phyloP scores from a whole-genome alignment of 176 grass and related monocot species.

The Musa troglodytarum region DNA sequence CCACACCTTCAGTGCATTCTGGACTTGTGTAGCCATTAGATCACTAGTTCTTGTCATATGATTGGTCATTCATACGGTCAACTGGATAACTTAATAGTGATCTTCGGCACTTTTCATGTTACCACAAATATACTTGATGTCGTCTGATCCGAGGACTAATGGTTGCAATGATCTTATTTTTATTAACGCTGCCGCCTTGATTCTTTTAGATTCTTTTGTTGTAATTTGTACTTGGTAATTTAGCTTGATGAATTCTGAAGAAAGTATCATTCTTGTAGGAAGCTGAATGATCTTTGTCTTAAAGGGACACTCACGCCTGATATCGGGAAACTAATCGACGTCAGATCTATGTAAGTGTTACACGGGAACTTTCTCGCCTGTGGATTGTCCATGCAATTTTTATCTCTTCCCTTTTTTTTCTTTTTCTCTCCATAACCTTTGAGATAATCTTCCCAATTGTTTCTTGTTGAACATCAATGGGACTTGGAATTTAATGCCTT shows the following conservation, averaged over 20 bases:
- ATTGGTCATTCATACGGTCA: too few relatives aligned
- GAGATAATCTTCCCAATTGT: too few relatives aligned
- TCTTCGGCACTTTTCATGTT: too few relatives aligned
- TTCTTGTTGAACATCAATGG: too few relatives aligned
- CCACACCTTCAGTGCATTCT: too few relatives aligned
- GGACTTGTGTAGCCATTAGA: too few relatives aligned
- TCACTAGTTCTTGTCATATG: too few relatives aligned
- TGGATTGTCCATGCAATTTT: not conserved
- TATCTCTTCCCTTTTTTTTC: not conserved
- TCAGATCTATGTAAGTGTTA: slow-evolving; percentile 46
- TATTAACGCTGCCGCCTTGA: not conserved
- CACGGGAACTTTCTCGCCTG: not conserved
- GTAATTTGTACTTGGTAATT: not conserved
- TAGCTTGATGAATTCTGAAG: not conserved
- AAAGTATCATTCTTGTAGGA: slow-evolving; percentile 29
- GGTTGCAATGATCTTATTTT: not conserved
- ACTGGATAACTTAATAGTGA: too few relatives aligned
- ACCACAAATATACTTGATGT: too few relatives aligned
- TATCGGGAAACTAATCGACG: slow-evolving; percentile 27
- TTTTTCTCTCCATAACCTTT: not conserved
- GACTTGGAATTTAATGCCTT: too few relatives aligned
- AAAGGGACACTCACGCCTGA: slow-evolving; percentile 30
- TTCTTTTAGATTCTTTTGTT: not conserved
- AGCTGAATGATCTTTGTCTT: slow-evolving; percentile 51
- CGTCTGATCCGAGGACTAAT: not conserved